Percentiles rank a stretch among this genome's conserved stretches.
phyloP scores from a whole-genome alignment of 768 basidiomycete genomes.

The Hirschioporus abietinus region DNA sequence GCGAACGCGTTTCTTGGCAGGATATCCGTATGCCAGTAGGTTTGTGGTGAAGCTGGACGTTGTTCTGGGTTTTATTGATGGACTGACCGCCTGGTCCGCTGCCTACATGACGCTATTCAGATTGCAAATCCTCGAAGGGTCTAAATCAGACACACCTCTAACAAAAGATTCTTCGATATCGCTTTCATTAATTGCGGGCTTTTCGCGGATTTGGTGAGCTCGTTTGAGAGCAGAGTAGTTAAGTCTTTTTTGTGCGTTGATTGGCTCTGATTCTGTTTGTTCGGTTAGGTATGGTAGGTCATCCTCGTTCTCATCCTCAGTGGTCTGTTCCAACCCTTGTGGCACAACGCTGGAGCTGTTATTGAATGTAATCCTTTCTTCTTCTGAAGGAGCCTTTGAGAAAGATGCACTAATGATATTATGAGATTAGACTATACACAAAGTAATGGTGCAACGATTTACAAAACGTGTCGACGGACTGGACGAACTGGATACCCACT shows the following conservation, averaged over 20 bases:
- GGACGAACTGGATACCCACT: not conserved
- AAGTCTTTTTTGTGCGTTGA: slow-evolving; percentile 26
- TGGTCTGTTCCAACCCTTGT: not conserved
- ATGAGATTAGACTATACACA: not conserved
- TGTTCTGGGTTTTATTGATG: slow-evolving; percentile 91
- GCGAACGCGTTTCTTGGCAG: slow-evolving; percentile 86
- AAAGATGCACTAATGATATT: not conserved
- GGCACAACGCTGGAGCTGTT: not conserved
- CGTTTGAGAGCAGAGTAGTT: slow-evolving; percentile 69
- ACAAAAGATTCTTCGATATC: slow-evolving; percentile 89
- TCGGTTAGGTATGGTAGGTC: not conserved
- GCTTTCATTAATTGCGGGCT: slow-evolving; percentile 67
- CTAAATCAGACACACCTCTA: slow-evolving; percentile 44
- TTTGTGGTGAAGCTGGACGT: slow-evolving; percentile 84
- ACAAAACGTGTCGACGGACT: not conserved
- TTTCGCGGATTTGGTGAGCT: slow-evolving; percentile 54
- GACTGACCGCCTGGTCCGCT: slow-evolving; percentile 96
- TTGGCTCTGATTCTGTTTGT: not conserved
- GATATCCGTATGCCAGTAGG: slow-evolving; percentile 83
- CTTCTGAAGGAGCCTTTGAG: not conserved
- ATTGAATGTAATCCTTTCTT: not conserved
- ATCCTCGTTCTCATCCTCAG: not conserved
- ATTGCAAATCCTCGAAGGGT: slow-evolving; percentile 3
- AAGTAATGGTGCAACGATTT: not conserved
- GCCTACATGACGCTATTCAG: slow-evolving; percentile 36